A percentile compares a stretch with the other conserved stretches of the same genome.
phyloP scores from a whole-genome alignment of 2,329 filamentous ascomycete species.

The Paramyrothecium sp. region DNA sequence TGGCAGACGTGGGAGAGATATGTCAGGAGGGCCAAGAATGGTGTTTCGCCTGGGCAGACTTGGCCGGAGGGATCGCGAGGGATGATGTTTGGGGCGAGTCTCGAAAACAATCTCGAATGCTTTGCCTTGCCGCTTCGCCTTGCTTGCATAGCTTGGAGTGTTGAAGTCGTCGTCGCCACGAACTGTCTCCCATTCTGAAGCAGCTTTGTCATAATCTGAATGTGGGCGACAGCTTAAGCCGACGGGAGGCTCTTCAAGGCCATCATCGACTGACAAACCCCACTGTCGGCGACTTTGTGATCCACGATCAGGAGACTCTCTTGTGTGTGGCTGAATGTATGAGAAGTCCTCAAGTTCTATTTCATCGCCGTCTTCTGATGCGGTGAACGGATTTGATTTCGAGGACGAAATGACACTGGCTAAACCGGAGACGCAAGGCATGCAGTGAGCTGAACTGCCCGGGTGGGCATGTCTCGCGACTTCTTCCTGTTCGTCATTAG shows the following conservation, averaged over 20 bases:
- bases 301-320: background rate
- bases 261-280: too few species aligned
- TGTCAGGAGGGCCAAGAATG: slow-evolving; percentile 5
- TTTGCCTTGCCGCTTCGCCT: background rate
- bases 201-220: slow-evolving; percentile 13
- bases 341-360: slow-evolving; percentile 14
- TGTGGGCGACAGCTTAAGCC: background rate
- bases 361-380: slow-evolving; percentile 3
- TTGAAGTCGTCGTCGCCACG: slow-evolving; percentile 21
- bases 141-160: background rate
- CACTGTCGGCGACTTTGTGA: slow-evolving; percentile 3
- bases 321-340: slow-evolving; percentile 4
- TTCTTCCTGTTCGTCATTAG: background rate
- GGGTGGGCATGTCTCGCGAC: background rate
- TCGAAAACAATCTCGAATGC: background rate
- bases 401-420: slow-evolving; percentile 1
- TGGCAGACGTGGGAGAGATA: slow-evolving; percentile 1
- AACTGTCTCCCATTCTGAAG: slow-evolving; percentile 29
- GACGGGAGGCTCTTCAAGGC: too few species aligned
- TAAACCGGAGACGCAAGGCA: background rate
- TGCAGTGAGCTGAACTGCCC: background rate
- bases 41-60: slow-evolving; percentile 2
- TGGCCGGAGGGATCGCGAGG: background rate
- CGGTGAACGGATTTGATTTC: slow-evolving; percentile 4
- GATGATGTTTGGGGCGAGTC: too few species aligned